phyloP scores from a whole-genome alignment of 495 filamentous ascomycete species.

The Tetracladium marchalianum region DNA sequence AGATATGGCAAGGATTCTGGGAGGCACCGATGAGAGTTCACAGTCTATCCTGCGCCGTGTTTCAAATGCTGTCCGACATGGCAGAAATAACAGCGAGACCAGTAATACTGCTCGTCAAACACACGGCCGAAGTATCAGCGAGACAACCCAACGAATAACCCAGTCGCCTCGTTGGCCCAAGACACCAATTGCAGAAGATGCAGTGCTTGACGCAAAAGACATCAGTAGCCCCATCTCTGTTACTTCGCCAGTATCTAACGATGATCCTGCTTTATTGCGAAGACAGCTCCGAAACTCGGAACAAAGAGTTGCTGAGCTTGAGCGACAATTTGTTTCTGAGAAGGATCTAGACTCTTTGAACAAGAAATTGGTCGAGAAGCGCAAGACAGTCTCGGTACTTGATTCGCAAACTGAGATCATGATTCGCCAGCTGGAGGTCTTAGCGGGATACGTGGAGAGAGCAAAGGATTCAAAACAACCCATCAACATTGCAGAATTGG shows the following conservation, averaged over 20 bases:
- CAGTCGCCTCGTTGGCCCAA: conserved; percentile 57
- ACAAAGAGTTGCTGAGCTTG: conserved; percentile 73
- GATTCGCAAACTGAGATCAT: conserved; percentile 94
- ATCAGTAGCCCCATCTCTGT: conserved; percentile 63
- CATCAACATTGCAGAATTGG: conserved; percentile 63
- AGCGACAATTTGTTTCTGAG: conserved; percentile 56
- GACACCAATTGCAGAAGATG: conserved; percentile 61
- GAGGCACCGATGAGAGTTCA: conserved; percentile 54
- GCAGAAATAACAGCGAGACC: conserved; percentile 74
- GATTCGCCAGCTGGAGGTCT: conserved; percentile 78
- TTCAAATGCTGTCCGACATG: conserved; percentile 87
- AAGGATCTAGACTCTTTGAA: conserved; percentile 78
- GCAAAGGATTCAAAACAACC: conserved; percentile 67
- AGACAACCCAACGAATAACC: conserved; percentile 41
- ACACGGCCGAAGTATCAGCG: conserved; percentile 45
- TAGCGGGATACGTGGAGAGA: conserved; percentile 52
- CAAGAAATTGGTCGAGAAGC: conserved; percentile 81
- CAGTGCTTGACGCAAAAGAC: conserved; percentile 41
- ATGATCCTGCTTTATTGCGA: conserved; percentile 65
- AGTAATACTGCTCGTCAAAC: conserved; percentile 21
- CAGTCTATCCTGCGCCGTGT: conserved; percentile 76
- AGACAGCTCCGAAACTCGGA: conserved; percentile 72
- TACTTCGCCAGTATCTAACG: conserved; percentile 49
- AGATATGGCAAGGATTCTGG: conserved; percentile 74
- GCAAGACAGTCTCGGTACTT: conserved; percentile 90